These are phyloP conservation scores for Carpinus fangiana DNA, from an alignment of 306 rosid genomes.

Conservation along the genomic window DNA sequence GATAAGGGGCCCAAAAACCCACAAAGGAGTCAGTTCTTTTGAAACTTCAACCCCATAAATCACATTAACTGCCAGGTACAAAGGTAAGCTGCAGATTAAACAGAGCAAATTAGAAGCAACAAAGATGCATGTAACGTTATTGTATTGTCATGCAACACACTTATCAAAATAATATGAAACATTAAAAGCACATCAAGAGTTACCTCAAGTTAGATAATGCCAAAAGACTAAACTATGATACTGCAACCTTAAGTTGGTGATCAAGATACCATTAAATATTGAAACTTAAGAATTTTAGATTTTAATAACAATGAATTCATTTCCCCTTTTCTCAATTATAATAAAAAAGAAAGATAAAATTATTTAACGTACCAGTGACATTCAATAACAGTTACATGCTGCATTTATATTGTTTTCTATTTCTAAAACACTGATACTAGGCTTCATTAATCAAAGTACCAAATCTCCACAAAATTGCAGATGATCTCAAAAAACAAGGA, in stretches of 20 bases:
- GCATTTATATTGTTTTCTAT: constrained; percentile 11
- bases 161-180: background rate
- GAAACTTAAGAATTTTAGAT: background rate
- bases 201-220: background rate
- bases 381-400: background rate
- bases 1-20: constrained; percentile 72
- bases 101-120: constrained; percentile 29
- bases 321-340: background rate
- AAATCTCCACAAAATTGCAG: background rate
- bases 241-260: background rate
- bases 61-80: constrained; percentile 62
- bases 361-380: background rate
- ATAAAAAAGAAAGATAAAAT: background rate
- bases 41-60: constrained; percentile 74
- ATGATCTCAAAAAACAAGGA: constrained; percentile 3
- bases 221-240: constrained; percentile 1
- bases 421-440: background rate
- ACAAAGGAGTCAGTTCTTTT: constrained; percentile 78
- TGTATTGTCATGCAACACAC: background rate
- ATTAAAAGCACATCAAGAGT: background rate
- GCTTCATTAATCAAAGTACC: background rate
- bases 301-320: background rate
- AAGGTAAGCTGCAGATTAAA: constrained; percentile 67
- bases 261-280: background rate
- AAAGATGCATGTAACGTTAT: background rate